A percentile compares a stretch with the other conserved stretches of the same genome.
These are phyloP conservation scores for Strobilomyces echinocephalus DNA, from an alignment of 768 basidiomycete genomes.

Conservation along the genomic window DNA sequence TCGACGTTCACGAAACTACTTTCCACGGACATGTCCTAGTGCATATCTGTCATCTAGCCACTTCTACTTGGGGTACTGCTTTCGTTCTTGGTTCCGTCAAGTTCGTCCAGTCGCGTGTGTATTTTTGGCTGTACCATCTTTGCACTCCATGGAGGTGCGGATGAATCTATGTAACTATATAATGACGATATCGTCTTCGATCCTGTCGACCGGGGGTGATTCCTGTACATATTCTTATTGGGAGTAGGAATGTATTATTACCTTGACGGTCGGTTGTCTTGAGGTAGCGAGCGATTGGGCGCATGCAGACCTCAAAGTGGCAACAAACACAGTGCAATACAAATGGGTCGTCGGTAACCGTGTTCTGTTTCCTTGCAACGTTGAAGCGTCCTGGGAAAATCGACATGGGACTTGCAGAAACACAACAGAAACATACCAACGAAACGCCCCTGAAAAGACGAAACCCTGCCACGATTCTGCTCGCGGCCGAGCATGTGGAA, in stretches of 20 bases:
- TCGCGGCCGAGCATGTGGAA: too few species aligned
- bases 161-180: not conserved
- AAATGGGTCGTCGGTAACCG: too few species aligned
- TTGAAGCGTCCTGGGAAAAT: too few species aligned
- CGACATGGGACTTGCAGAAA: too few species aligned
- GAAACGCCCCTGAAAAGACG: too few species aligned
- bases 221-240: not conserved
- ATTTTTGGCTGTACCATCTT: not conserved
- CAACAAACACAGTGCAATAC: too few species aligned
- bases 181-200: not conserved
- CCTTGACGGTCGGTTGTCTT: not conserved
- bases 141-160: not conserved
- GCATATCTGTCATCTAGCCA: not conserved
- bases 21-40: not conserved
- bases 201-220: not conserved
- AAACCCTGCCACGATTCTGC: too few species aligned
- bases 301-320: too few species aligned
- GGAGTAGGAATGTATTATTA: not conserved
- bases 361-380: too few species aligned
- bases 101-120: not conserved
- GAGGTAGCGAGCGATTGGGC: too few species aligned
- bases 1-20: not conserved
- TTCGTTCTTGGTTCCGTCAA: not conserved
- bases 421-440: too few species aligned
- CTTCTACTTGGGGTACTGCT: not conserved